Percentiles rank a stretch among this genome's conserved stretches.
Conservation (phyloP, 2,329 filamentous ascomycete species). For the Sclerotinia spermophila region DNA sequence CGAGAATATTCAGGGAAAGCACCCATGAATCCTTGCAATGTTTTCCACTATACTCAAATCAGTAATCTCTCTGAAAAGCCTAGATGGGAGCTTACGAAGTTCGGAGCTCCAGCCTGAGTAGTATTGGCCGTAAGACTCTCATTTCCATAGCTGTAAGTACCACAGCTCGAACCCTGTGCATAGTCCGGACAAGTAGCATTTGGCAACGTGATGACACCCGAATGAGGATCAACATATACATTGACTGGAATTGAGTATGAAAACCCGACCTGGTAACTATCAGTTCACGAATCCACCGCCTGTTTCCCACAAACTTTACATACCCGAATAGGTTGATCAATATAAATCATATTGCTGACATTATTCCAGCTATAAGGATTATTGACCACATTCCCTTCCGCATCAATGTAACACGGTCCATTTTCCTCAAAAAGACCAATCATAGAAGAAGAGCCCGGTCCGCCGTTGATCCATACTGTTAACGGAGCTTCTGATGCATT, state of each 20-base stretch:
- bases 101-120: conserved; percentile 51
- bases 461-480: conserved; percentile 64
- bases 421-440: conserved; percentile 59
- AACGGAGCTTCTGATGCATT: conserved; percentile 47
- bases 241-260: conserved; percentile 40
- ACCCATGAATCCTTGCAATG: conserved; percentile 60
- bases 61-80: not conserved
- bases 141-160: conserved; percentile 53
- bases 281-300: not conserved
- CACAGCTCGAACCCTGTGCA: conserved; percentile 44
- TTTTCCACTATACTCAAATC: conserved; percentile 42
- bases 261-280: conserved; percentile 28
- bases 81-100: conserved; percentile 43
- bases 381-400: conserved; percentile 39
- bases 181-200: conserved; percentile 49
- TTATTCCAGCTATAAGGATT: conserved; percentile 60
- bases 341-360: conserved; percentile 49
- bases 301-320: not conserved
- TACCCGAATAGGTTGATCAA: conserved; percentile 34
- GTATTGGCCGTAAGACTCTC: conserved; percentile 49
- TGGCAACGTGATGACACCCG: conserved; percentile 42
- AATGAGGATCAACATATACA: conserved; percentile 21
- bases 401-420: conserved; percentile 45
- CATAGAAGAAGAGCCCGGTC: conserved; percentile 61
- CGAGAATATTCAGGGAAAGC: conserved; percentile 52